Evolutionary conservation across 2,329 filamentous ascomycete genomes (phyloP), one percentile per base, ranked within the genome.

Genomic region (Plectosphaerella cucumerina): DNA sequence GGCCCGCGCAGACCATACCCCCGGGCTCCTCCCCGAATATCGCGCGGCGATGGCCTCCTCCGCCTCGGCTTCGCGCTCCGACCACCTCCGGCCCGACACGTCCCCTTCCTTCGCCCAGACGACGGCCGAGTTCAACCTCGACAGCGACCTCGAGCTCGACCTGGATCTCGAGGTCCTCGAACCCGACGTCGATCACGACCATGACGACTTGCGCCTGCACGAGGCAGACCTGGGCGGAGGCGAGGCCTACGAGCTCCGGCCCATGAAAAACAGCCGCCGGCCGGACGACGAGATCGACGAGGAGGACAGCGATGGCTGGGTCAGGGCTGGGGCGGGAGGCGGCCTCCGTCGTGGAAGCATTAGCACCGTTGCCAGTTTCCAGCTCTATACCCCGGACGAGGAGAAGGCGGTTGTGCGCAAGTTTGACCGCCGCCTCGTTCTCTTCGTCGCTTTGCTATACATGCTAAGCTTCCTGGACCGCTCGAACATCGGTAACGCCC

Each of bases 381-480:
- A 68, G 61, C 62, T 70, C 18, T 81, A 78, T 52, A 78, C 78
- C 3, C 70, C 73, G 0, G 85, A 91, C 49, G 91, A 97, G 66
- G 91, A 95, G 63, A 71, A 66, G 20, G 73, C 75, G 4, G 85
- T 95, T 9, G 76, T 91, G 50, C 77, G 75, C 62, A 91, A 89
- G 70, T 83, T 96, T 58, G 91, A 96, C 65, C 76, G 82, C 50
- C 82, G 79, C 56, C 77, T 97, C 49, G 89, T 96, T 6, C 66
- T 89, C 1, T 95, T 96, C 64, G 78, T 96, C 56, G 87, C 89
- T 11, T 65, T 93, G 52, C 76, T 96, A 12, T 97, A 94, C 65
- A 80, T 95, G 75, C 74, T 96, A 55, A 87, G 85, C 56, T 96
- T 96, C 64, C 70, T 96, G 57, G 91, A 96, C 67, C 80, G 91